Percentiles rank a stretch among this genome's conserved stretches.
Evolutionary conservation across 495 filamentous ascomycete species (phyloP).

Genomic region (Trichoderma asperelloides): DNA sequence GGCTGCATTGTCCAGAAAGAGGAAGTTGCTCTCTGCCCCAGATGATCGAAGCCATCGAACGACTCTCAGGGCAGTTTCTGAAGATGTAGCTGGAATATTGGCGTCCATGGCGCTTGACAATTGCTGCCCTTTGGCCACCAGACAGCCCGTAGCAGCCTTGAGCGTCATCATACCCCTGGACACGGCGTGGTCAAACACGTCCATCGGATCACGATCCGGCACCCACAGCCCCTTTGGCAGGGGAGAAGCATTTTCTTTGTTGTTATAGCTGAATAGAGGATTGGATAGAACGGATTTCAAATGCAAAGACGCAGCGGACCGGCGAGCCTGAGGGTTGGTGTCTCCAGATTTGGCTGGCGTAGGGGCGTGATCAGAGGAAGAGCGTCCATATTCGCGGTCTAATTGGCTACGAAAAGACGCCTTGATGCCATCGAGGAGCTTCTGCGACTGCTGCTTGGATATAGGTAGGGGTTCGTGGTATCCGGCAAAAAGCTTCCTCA

Average conservation of each 20-base stretch:
- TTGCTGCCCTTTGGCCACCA: constrained; percentile 25
- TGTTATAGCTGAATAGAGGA: constrained; percentile 43
- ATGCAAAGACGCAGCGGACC: constrained; percentile 37
- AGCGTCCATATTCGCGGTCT: constrained; percentile 52
- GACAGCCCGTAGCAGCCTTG: constrained; percentile 29
- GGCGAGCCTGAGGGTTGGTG: not conserved
- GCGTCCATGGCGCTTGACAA: constrained; percentile 18
- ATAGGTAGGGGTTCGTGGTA: constrained; percentile 66
- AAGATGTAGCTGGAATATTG: constrained; percentile 24
- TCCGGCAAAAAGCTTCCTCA: constrained; percentile 45
- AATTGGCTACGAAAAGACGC: constrained; percentile 68
- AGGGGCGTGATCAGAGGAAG: constrained; percentile 18
- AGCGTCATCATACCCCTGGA: constrained; percentile 37
- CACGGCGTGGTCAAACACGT: constrained; percentile 30
- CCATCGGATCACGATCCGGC: constrained; percentile 17
- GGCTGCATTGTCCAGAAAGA: constrained; percentile 23
- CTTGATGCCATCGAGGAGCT: constrained; percentile 61
- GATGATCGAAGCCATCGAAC: constrained; percentile 44
- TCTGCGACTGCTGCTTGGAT: constrained; percentile 52
- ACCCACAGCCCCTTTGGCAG: not conserved
- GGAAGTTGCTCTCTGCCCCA: constrained; percentile 28
- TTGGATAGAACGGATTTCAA: constrained; percentile 60
- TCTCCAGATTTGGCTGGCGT: constrained; percentile 10
- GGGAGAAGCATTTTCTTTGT: not conserved
- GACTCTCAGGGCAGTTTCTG: constrained; percentile 34